These are phyloP conservation scores for Phoenix roebelenii DNA, from an alignment of 176 grass and related monocot genomes.

Conservation along the genomic window DNA sequence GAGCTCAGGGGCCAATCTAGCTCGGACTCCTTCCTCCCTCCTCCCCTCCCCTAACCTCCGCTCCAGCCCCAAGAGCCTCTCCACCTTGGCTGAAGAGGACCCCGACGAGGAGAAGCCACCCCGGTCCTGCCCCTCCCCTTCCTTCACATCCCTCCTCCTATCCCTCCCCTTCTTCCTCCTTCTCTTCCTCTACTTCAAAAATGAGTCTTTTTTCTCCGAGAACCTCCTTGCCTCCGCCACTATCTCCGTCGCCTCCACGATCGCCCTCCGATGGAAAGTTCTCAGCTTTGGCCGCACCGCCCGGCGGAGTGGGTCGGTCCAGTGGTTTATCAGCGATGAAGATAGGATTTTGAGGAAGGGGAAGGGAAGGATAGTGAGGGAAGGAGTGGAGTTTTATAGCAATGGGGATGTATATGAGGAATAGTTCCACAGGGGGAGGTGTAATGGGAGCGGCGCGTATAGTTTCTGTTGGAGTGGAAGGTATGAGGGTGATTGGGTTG, in stretches of 20 bases:
- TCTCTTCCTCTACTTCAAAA: slow-evolving; percentile 9
- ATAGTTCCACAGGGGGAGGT: slow-evolving; percentile 8
- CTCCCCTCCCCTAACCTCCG: slow-evolving; percentile 7
- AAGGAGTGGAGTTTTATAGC: slow-evolving; percentile 14
- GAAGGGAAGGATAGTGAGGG: not conserved
- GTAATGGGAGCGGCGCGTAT: slow-evolving; percentile 12
- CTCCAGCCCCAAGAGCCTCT: slow-evolving; percentile 11
- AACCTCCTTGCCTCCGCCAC: slow-evolving; percentile 10
- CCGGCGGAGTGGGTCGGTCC: not conserved
- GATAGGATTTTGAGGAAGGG: slow-evolving; percentile 4
- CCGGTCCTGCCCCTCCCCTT: not conserved
- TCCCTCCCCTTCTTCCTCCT: slow-evolving; percentile 4
- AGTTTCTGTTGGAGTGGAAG: slow-evolving; percentile 3
- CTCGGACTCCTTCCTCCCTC: slow-evolving; percentile 2
- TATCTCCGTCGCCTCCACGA: slow-evolving; percentile 1
- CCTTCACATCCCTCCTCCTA: not conserved
- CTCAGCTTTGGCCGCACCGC: not conserved
- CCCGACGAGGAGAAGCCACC: slow-evolving; percentile 6
- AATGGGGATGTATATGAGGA: slow-evolving; percentile 15
- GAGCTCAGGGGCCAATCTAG: not conserved
- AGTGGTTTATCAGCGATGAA: slow-evolving; percentile 8
- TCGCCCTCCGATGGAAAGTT: not conserved
- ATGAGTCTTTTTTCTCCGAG: not conserved
- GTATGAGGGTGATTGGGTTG: slow-evolving; percentile 15
- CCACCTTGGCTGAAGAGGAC: slow-evolving; percentile 2